Base-by-base conservation (phyloP, 2,329 filamentous ascomycete species). In the Colletotrichum sp. region DNA sequence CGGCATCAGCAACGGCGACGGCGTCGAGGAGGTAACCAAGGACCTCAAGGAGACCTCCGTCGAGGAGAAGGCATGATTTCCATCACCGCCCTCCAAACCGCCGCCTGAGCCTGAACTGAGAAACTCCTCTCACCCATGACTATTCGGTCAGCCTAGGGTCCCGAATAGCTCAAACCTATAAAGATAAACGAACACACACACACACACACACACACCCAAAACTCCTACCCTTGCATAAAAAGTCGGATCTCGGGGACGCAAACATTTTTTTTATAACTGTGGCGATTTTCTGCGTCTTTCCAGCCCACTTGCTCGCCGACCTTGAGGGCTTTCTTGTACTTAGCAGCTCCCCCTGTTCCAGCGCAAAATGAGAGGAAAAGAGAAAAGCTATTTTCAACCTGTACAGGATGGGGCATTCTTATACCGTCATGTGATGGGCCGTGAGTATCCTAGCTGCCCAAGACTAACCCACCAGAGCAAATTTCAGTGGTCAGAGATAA, bases 11-110 rank as follows among this genome's bases (percentile, higher is more conserved):
- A 88, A 88, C 82, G 88, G 84, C 77, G 88, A 89, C 78, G 86
- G 88, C 72, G 89, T 92, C 69, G 92, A 90, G 55, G 89, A 90
- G 76, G 87, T 88, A 71, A 87, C 89, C 67, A 83, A 88, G 69
- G 88, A 86, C 72, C 85, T 91, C 73, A 88, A 91, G 85, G 85
- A 90, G 78, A 83, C 86, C 72, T 87, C 89, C 57, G 81, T 91
- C 76, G 86, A 89, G 80, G 89, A 91, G 76, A 90, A 89, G 78
- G 89, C 84, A 80, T 88, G 85, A 80, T 73, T 59, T 34, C 13
- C 24, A 26, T 28, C 57, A 44, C 18, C 22, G 22, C 78, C 57
- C 48, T 55, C 39, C 52, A 24, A 69, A 65, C 26, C 36, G 63
- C 28, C 62, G 68, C 32, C 64, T 77, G 72, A 78, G 68, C 76